Percentiles rank a stretch among this genome's conserved stretches.
phyloP scores from a whole-genome alignment of 1,139 yeast species.

The Cylindricascospora bacillispora region DNA sequence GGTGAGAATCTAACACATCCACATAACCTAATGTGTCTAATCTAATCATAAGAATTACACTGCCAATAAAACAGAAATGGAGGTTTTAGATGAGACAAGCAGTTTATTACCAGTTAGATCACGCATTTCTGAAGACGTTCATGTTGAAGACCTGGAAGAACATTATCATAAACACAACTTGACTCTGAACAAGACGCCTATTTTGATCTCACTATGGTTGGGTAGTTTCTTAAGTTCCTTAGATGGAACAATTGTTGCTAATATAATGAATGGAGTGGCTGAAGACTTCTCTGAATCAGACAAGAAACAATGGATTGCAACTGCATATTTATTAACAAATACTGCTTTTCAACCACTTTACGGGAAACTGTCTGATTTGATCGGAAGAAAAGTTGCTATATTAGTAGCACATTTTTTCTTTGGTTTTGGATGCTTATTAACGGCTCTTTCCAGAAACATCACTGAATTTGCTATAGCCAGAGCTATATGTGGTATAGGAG shows the following conservation, averaged over 20 bases:
- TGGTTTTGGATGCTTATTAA: constrained; percentile 31
- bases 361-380: constrained; percentile 41
- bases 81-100: constrained; percentile 13
- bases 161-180: constrained; percentile 18
- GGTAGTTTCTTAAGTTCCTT: constrained; percentile 47
- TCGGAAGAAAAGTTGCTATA: constrained; percentile 36
- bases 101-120: constrained; percentile 8
- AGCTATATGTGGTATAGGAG: constrained; percentile 40
- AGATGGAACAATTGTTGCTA: constrained; percentile 56
- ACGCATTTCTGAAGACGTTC: constrained; percentile 6
- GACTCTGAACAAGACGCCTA: constrained; percentile 21
- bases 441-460: constrained; percentile 32
- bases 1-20: too few species aligned
- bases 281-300: constrained; percentile 47
- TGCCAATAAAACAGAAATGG: constrained; percentile 6
- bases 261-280: constrained; percentile 49
- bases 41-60: neutral
- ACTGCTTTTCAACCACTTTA: constrained; percentile 63
- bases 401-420: constrained; percentile 35
- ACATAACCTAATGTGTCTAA: too few species aligned
- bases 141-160: constrained; percentile 11
- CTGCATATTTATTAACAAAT: constrained; percentile 46
- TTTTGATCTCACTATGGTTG: constrained; percentile 31
- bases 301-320: constrained; percentile 52
- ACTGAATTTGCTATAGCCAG: constrained; percentile 34